Conservation (phyloP, 352 stramenopile genomes). For the Phytophthora rubi region DNA sequence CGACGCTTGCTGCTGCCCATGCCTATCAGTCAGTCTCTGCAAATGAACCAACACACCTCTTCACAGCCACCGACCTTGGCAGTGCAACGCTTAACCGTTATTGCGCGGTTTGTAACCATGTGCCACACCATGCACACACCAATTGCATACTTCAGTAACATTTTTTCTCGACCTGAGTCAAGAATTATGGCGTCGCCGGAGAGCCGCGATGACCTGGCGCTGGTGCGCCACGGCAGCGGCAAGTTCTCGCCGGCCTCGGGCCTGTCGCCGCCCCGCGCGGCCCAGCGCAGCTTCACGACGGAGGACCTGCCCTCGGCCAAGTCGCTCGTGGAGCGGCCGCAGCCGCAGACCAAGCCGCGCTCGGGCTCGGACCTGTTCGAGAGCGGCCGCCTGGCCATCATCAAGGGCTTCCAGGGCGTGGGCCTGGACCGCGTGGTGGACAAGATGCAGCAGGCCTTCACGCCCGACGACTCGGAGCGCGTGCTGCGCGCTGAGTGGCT, state of each 20-base stretch:
- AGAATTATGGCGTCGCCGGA: slow-evolving; percentile 30
- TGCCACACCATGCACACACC: neutral
- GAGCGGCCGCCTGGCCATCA: slow-evolving; percentile 58
- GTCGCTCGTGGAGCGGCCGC: slow-evolving; percentile 41
- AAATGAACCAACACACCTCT: slow-evolving; percentile 7
- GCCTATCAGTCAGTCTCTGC: neutral
- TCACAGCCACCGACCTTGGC: slow-evolving; percentile 24
- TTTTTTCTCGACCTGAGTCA: slow-evolving; percentile 13
- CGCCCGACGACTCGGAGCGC: slow-evolving; percentile 73
- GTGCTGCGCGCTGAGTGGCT: slow-evolving; percentile 76
- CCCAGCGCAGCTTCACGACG: slow-evolving; percentile 77
- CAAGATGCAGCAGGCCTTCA: slow-evolving; percentile 75
- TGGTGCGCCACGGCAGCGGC: slow-evolving; percentile 47
- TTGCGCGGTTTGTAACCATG: no score
- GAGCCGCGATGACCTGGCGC: slow-evolving; percentile 58
- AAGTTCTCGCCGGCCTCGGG: slow-evolving; percentile 48
- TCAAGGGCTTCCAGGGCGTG: slow-evolving; percentile 65
- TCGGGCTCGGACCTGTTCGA: slow-evolving; percentile 58
- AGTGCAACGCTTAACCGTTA: no score
- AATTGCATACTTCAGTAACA: neutral
- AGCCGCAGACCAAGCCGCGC: slow-evolving; percentile 26
- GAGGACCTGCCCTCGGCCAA: slow-evolving; percentile 72
- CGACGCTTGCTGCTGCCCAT: slow-evolving; percentile 58
- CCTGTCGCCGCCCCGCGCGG: slow-evolving; percentile 4
- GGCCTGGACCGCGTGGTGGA: slow-evolving; percentile 58